Conservation (phyloP, 2,329 filamentous ascomycete species). For the Tolypocladium inflatum region DNA sequence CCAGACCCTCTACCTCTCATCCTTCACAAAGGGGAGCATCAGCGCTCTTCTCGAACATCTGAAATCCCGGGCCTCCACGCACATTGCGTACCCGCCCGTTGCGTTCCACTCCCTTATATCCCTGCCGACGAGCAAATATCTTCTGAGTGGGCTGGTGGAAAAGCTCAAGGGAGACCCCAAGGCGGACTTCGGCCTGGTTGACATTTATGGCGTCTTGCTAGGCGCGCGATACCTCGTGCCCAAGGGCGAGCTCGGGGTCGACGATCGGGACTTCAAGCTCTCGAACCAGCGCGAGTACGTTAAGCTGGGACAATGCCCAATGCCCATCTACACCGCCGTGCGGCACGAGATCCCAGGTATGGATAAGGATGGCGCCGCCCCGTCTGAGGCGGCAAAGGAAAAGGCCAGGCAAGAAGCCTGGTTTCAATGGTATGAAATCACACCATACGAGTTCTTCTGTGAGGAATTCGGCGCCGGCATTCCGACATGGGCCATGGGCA, state of each 20-base stretch:
- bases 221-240: constrained; percentile 76
- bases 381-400: constrained; percentile 40
- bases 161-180: constrained; percentile 66
- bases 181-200: constrained; percentile 81
- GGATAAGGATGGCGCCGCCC: constrained; percentile 21
- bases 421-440: constrained; percentile 98
- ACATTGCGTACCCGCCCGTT: constrained; percentile 86
- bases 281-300: constrained; percentile 76
- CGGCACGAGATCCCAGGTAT: constrained; percentile 83
- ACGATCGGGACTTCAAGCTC: constrained; percentile 75
- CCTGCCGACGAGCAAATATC: constrained; percentile 85
- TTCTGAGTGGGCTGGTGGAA: constrained; percentile 82
- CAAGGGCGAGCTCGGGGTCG: constrained; percentile 65
- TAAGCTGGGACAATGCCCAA: constrained; percentile 67
- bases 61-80: constrained; percentile 73
- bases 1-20: constrained; percentile 70
- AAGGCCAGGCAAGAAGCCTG: constrained; percentile 60
- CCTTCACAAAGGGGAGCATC: constrained; percentile 60
- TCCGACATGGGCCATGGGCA: constrained; percentile 85
- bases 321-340: constrained; percentile 94
- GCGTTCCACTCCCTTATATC: constrained; percentile 75
- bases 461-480: constrained; percentile 89
- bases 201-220: constrained; percentile 81
- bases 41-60: constrained; percentile 70
- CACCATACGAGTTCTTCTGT: constrained; percentile 90